Conservation (phyloP, 1,139 yeast species). For the Nakaseomyces nivariensis region DNA sequence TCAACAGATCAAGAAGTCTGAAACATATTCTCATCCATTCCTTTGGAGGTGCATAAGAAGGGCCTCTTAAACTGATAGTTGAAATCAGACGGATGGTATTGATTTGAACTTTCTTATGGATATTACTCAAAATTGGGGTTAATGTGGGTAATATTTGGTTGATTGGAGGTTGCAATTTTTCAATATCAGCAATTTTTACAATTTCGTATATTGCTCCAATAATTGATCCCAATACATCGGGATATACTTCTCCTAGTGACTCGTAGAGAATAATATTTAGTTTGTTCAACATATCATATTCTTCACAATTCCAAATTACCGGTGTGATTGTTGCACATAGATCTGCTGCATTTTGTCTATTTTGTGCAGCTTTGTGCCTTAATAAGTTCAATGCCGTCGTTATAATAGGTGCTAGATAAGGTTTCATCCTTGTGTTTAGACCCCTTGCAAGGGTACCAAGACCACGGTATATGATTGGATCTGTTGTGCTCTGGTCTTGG, state of each 20-base stretch:
- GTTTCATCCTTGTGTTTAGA: constrained; percentile 58
- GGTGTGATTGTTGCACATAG: constrained; percentile 59
- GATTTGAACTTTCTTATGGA: constrained; percentile 89
- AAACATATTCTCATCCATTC: constrained; percentile 98
- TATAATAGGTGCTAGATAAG: constrained; percentile 66
- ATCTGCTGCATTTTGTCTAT: constrained; percentile 83
- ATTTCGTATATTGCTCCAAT: constrained; percentile 57
- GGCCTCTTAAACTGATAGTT: constrained; percentile 70
- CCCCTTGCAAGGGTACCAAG: constrained; percentile 60
- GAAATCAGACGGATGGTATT: constrained; percentile 75
- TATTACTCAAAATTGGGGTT: constrained; percentile 83
- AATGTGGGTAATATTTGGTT: constrained; percentile 77
- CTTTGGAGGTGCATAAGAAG: constrained; percentile 78
- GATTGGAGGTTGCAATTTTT: constrained; percentile 57
- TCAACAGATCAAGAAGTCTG: constrained; percentile 80
- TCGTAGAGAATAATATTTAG: constrained; percentile 76
- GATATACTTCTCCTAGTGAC: constrained; percentile 88
- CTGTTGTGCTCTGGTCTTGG: constrained; percentile 62
- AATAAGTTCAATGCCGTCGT: constrained; percentile 66
- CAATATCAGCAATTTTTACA: constrained; percentile 39
- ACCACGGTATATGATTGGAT: constrained; percentile 47
- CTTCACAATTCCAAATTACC: constrained; percentile 57
- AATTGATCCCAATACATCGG: constrained; percentile 85
- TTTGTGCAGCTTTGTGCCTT: constrained; percentile 61
- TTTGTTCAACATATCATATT: constrained; percentile 52